Percentiles rank a stretch among this genome's conserved stretches.
Conservation (phyloP, 768 basidiomycete genomes). For the Cystofilobasidium macerans region DNA sequence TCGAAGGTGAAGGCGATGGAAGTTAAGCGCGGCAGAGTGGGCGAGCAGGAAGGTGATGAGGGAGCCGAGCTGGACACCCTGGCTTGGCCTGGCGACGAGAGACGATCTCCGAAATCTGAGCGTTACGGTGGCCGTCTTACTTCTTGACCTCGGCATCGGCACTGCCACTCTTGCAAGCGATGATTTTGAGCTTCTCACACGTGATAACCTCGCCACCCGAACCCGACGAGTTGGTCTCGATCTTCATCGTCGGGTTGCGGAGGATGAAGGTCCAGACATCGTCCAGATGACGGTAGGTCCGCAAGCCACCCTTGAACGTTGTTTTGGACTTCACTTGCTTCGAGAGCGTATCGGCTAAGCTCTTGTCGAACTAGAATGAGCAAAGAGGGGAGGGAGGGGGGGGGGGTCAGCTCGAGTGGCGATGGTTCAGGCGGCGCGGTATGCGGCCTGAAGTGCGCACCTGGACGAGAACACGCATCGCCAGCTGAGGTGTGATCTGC, state of each 20-base stretch:
- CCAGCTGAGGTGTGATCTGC: constrained; percentile 90
- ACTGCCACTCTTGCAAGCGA: constrained; percentile 94
- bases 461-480: constrained; percentile 98
- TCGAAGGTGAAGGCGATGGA: no score
- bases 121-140: constrained; percentile 39
- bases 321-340: constrained; percentile 93
- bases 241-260: constrained; percentile 83
- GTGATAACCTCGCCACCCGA: constrained; percentile 38
- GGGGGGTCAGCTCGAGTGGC: neutral
- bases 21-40: no score
- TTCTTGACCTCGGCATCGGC: constrained; percentile 74
- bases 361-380: constrained; percentile 68
- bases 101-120: no score
- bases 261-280: constrained; percentile 98
- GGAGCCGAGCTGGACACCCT: no score
- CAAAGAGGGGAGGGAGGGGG: neutral
- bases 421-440: neutral
- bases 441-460: constrained; percentile 41
- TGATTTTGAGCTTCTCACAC: constrained; percentile 76
- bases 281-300: constrained; percentile 85
- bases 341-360: constrained; percentile 79
- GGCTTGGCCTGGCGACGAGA: no score
- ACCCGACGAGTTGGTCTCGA: constrained; percentile 48
- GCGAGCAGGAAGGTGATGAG: no score
- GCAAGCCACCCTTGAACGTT: constrained; percentile 79